Evolutionary conservation across 2,329 filamentous ascomycete genomes (phyloP), one percentile per base, ranked within the genome.

Genomic region (Emmonsia crescens): DNA sequence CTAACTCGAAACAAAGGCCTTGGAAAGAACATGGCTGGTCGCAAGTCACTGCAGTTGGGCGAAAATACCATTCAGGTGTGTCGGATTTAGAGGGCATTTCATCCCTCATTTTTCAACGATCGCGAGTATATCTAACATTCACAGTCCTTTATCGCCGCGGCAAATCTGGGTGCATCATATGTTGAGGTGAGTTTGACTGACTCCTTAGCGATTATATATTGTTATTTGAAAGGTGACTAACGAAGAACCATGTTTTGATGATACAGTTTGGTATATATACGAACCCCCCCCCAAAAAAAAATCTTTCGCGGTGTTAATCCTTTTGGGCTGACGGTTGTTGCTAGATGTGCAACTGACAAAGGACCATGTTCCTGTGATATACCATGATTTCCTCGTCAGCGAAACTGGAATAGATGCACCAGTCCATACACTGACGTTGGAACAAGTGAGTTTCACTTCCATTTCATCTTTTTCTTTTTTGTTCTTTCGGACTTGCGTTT

Each of bases 321-420:
- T 44, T 44, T n/a, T 21, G 38, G 5, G 38, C 67, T 67, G 85
- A 88, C 55, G 85, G 87, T 68, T 87, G 44, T 24, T 61, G 60
- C 10, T 89, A 70, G 94, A 99, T 72, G 94, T 99, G 0, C 94
- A 99, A 73, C 80, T 99, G 46, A 99, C 94, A n/a, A 99, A 99
- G 71, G 94, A 99, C 72, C 91, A 95, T 69, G 91, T 99, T 1
- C 94, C 94, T 0, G 93, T 99, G 66, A 96, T 99, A 69, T 99
- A 99, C 72, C 94, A 99, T 72, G 94, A 99, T 74, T 99, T 99
- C 71, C 81, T 97, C 16, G 94, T 99, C 73, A 96, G 91, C 71
- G 94, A 99, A 76, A 97, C 94, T 0, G 94, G 95, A 10, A 94
- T 96, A 60, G 94, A 99, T 71, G 94, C 94, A 0, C 94, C 94